Evolutionary conservation across 2,329 filamentous ascomycete species (phyloP).

Genomic region (Chaetothyriales sp.): DNA sequence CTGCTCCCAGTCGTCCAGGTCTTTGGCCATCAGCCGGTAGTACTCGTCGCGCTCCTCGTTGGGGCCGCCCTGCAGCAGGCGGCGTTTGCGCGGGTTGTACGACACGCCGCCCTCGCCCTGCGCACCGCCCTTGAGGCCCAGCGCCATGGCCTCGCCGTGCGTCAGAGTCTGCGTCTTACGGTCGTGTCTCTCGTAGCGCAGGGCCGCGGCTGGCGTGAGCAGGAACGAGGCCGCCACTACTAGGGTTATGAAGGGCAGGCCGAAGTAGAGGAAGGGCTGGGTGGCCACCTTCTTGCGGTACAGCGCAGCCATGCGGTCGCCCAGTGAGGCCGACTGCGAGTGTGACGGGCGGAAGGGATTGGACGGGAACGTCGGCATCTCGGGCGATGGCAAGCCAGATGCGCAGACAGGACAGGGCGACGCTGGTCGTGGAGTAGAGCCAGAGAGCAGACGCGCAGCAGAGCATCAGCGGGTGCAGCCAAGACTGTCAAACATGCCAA

Average conservation of each 20-base stretch:
- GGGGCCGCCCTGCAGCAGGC: slow-evolving; percentile 12
- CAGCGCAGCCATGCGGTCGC: slow-evolving; percentile 48
- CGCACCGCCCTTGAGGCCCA: slow-evolving; percentile 61
- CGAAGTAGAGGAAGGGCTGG: slow-evolving; percentile 85
- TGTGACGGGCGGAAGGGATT: slow-evolving; percentile 51
- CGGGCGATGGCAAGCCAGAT: neutral
- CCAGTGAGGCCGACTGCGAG: slow-evolving; percentile 14
- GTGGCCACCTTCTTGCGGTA: slow-evolving; percentile 65
- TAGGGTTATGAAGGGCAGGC: slow-evolving; percentile 77
- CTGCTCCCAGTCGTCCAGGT: slow-evolving; percentile 93
- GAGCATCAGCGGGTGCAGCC: neutral
- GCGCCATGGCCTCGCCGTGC: slow-evolving; percentile 71
- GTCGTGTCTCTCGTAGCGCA: slow-evolving; percentile 88
- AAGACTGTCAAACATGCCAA: neutral
- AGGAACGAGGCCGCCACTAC: slow-evolving; percentile 90
- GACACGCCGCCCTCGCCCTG: slow-evolving; percentile 60
- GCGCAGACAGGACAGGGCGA: too few species aligned
- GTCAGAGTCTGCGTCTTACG: slow-evolving; percentile 74
- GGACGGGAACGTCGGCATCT: slow-evolving; percentile 51
- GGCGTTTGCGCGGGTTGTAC: slow-evolving; percentile 31
- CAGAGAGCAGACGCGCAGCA: neutral
- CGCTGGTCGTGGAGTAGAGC: neutral
- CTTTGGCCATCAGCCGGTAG: slow-evolving; percentile 62
- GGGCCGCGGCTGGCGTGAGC: slow-evolving; percentile 80
- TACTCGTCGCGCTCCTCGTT: slow-evolving; percentile 33